Percentiles rank a stretch among this genome's conserved stretches.
phyloP scores from a whole-genome alignment of 495 filamentous ascomycete genomes.

The Neurospora terricola region DNA sequence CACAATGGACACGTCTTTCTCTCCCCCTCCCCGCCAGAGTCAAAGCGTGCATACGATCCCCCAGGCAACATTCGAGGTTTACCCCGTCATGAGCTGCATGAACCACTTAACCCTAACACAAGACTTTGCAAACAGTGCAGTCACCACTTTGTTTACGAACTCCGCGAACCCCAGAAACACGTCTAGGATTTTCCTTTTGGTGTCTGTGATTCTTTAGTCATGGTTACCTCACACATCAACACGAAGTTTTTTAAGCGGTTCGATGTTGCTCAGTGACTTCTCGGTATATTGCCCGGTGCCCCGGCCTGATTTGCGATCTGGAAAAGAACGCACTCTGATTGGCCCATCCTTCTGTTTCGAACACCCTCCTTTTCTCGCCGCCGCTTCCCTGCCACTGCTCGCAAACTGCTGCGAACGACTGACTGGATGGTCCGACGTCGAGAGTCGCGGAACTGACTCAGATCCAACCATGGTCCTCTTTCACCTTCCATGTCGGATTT shows the following conservation, averaged over 20 bases:
- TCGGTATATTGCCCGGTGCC: background rate
- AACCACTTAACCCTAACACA: background rate
- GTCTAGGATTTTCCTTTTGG: background rate
- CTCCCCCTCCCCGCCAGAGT: background rate
- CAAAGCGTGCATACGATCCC: background rate
- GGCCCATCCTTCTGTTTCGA: background rate
- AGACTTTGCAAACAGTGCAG: background rate
- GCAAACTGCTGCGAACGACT: background rate
- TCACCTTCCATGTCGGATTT: background rate
- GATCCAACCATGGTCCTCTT: background rate
- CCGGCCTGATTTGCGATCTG: background rate
- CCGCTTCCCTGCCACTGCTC: background rate
- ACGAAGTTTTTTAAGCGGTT: background rate
- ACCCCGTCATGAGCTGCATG: background rate
- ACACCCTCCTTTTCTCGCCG: background rate
- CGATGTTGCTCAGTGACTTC: background rate
- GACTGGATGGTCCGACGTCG: background rate
- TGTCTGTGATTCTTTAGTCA: background rate
- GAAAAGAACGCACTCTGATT: background rate
- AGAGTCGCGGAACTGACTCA: background rate
- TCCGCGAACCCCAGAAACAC: background rate
- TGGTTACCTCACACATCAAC: background rate
- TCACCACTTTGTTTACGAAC: background rate
- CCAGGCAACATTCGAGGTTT: background rate
- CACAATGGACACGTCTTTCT: background rate